Base-by-base conservation (phyloP, 2,329 filamentous ascomycete genomes). In the Beauveria bassiana region DNA sequence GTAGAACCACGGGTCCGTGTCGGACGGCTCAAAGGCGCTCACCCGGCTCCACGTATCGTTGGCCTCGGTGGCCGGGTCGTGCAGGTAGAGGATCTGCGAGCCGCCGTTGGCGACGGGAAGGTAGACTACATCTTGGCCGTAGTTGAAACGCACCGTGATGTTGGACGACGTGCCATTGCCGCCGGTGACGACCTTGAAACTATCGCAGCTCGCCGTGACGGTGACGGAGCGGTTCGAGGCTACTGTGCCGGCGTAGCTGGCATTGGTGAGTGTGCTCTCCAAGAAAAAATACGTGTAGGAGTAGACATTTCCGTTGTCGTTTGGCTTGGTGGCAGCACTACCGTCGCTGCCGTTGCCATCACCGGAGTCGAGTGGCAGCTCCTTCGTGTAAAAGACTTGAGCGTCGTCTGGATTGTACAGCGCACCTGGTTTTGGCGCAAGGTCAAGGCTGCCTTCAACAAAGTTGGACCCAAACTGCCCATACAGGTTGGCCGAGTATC, bases 1-100 rank as follows among this genome's bases (percentile, higher is more conserved):
- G 66, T 79, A 79, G 61, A 71, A 77, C 75, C 75, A 79, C 0
- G 76, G 68, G 5, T 71, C 60, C 1, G 62, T 68, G 18, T 58
- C 24, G 0, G 72, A 75, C 1, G 75, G 69, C 61, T 79, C 76
- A 18, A 79, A 75, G 2, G 70, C 76, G 31, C 69, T 63, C 7
- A 78, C 67, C 16, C 63, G 46, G 56, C 65, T 67, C 65, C 72
- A 74, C 5, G 68, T 61, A 0, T 63, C 28, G 16, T 66, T 70
- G 59, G 71, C 70, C 6, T 60, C 64, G 8, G 51, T 56, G 8
- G 60, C 58, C 0, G 63, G 65, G 53, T 73, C 66, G 9, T 74
- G 73, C 65, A 75, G 71, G 64, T 72, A 78, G 1, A 72, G 75
- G 2, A 72, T 75, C 52, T 75, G 73, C 22, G 72, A 65, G 4